Evolutionary conservation across 2,329 filamentous ascomycete species (phyloP), one percentile per base, ranked within the genome.

Genomic region (Botryosphaeria agaves): DNA sequence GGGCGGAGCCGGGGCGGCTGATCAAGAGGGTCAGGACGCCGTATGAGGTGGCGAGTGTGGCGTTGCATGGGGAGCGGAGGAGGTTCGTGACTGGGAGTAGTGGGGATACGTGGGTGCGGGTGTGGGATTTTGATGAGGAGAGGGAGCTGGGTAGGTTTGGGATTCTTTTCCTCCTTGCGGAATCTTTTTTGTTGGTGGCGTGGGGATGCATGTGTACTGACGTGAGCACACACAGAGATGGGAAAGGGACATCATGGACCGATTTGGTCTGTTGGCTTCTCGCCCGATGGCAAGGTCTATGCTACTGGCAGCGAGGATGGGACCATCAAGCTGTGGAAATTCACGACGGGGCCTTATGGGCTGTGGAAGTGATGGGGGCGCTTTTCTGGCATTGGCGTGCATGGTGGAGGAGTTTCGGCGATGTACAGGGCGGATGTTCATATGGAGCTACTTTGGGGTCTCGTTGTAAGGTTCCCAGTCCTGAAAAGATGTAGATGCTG

Each of bases 231-330:
- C 5, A 7, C 37, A 77, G 89, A 95, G 51, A 77, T 87, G 8
- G 82, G 92, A 59, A 94, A 94, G 56, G 89, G 89, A 15, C 89
- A 98, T 43, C 89, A 98, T 47, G 89, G 89, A 2, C 87, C 87
- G 1, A 89, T 98, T 37, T 98, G 89, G 89, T 93, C 84, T 5
- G 75, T 91, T 35, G 77, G 78, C 33, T 98, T 93, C 55, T 89
- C 85, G 0, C 89, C 89, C 0, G 89, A 98, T 47, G 85, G 85
- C 28, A 94, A 92, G 50, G 62, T 98, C 5, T 98, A 95, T 49
- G 89, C 85, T 2, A 98, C 89, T 2, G 89, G 82, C 18, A 94
- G 85, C 29, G 89, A 98, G 51, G 89, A 98, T 46, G 89, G 89
- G 24, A 98, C 89, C 0, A 91, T 98, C 53, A 98, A 98, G 59